Evolutionary conservation across 2,329 filamentous ascomycete species (phyloP).

Genomic region (Myriosclerotinia duriaeana): DNA sequence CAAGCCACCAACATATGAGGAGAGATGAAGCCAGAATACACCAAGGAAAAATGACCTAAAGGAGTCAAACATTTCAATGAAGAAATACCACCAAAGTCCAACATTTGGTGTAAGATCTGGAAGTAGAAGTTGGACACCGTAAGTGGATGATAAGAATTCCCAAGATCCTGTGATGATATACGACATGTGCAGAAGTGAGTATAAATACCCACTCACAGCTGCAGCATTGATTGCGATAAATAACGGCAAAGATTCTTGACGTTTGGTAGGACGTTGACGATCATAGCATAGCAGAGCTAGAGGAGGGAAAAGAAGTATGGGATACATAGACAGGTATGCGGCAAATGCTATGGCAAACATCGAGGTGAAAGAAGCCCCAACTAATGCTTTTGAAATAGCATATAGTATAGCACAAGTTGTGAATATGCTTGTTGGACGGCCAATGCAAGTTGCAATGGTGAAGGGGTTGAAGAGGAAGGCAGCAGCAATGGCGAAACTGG

Average conservation of each 20-base stretch:
- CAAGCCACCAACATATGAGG: conserved; percentile 83
- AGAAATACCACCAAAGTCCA: conserved; percentile 99
- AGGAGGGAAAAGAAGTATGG: conserved; percentile 80
- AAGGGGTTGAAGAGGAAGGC: conserved; percentile 95
- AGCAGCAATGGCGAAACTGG: conserved; percentile 72
- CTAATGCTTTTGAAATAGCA: conserved; percentile 76
- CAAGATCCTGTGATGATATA: conserved; percentile 75
- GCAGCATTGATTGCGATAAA: conserved; percentile 58
- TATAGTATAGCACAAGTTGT: conserved; percentile 85
- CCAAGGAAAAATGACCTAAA: conserved; percentile 96
- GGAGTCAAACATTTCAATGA: conserved; percentile 98
- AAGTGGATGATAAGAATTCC: conserved; percentile 86
- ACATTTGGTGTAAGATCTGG: conserved; percentile 93
- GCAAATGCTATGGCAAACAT: conserved; percentile 85
- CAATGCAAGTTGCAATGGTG: conserved; percentile 86
- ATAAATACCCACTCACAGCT: conserved; percentile 56
- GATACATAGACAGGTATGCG: conserved; percentile 89
- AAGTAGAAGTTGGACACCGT: conserved; percentile 86
- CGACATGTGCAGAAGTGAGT: conserved; percentile 67
- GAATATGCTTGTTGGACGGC: conserved; percentile 83
- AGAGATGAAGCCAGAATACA: conserved; percentile 95
- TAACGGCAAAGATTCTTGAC: conserved; percentile 42
- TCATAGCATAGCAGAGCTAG: conserved; percentile 80
- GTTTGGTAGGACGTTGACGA: conserved; percentile 42
- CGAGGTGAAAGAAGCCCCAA: conserved; percentile 69